Conservation (phyloP, 2,329 filamentous ascomycete species). For the Neonectria faginata region DNA sequence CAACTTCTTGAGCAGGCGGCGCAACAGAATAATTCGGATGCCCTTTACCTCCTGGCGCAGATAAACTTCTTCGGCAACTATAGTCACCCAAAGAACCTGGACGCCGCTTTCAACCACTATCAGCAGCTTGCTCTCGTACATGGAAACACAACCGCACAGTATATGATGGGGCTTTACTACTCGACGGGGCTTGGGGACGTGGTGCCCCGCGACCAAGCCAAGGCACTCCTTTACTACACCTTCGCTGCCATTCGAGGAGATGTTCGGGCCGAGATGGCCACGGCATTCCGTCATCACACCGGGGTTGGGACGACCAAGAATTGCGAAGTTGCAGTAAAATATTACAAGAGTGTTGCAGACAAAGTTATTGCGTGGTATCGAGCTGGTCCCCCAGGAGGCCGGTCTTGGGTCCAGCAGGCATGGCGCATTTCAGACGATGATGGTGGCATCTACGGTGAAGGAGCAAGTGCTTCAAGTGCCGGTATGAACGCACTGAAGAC, state of each 20-base stretch:
- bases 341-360: conserved; percentile 94
- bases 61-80: conserved; percentile 98
- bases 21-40: conserved; percentile 76
- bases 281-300: conserved; percentile 85
- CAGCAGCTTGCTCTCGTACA: conserved; percentile 78
- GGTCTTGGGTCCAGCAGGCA: conserved; percentile 79
- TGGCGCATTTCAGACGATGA: conserved; percentile 90
- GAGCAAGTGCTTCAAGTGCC: conserved; percentile 89
- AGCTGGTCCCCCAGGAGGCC: conserved; percentile 90
- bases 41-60: conserved; percentile 88
- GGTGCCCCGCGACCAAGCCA: conserved; percentile 87
- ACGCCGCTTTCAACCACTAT: conserved; percentile 84
- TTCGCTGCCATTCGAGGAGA: conserved; percentile 89
- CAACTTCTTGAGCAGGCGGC: conserved; percentile 65
- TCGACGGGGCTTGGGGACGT: conserved; percentile 88
- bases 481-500: conserved; percentile 83
- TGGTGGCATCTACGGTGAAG: conserved; percentile 94
- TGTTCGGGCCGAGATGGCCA: conserved; percentile 90
- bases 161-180: conserved; percentile 97
- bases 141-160: conserved; percentile 92
- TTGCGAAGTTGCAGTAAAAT: conserved; percentile 85
- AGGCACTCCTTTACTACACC: conserved; percentile 92
- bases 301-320: conserved; percentile 88
- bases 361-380: conserved; percentile 91
- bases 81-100: conserved; percentile 85